Evolutionary conservation across 2,329 filamentous ascomycete species (phyloP), one percentile per base, ranked within the genome.

Genomic region (Rutstroemia sp.): DNA sequence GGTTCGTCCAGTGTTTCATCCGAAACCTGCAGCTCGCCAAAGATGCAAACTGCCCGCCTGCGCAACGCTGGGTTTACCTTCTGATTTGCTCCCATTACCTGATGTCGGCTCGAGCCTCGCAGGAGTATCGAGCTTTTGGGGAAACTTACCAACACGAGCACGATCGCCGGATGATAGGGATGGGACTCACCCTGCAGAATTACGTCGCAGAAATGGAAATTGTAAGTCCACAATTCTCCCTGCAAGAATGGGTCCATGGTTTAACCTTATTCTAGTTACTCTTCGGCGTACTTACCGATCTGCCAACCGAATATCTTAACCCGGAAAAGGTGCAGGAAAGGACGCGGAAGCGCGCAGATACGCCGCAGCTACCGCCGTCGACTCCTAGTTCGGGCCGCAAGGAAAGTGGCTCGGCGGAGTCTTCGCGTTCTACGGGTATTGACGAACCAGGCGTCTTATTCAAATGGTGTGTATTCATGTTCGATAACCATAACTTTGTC

Each of bases 151-250:
- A n/a, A 16, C 27, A 37, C 6, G 25, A 46, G 3, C 25, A 55
- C 23, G 47, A 55, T 37, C 21, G 9, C 16, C 21, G 2, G n/a
- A 42, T 55, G 10, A 45, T 27, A 6, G 16, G 30, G 16, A 45
- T 39, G 38, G 46, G 53, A 4, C 44, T 55, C 10, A 51, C 46
- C 25, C 21, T 55, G 17, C 27, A 45, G 17, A 48, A 55, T 25
- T 55, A 51, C 25, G 17, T 51, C n/a, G 41, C 47, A 12, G 46
- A 55, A 48, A 9, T 55, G 1, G 53, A 55, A 37, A 21, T 55
- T 37, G 53, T 55, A 30, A 50, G 53, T 50, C 16, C 21, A 25
- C 25, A 23, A 23, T 47, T 9, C 27, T 47, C 9, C 9, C 7
- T 4, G 17, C 7, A 2, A 21, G 17, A 5, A 12, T 10, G 17